Base-by-base conservation (phyloP, 345 rosid genomes). In the Eucalyptus decipiens region DNA sequence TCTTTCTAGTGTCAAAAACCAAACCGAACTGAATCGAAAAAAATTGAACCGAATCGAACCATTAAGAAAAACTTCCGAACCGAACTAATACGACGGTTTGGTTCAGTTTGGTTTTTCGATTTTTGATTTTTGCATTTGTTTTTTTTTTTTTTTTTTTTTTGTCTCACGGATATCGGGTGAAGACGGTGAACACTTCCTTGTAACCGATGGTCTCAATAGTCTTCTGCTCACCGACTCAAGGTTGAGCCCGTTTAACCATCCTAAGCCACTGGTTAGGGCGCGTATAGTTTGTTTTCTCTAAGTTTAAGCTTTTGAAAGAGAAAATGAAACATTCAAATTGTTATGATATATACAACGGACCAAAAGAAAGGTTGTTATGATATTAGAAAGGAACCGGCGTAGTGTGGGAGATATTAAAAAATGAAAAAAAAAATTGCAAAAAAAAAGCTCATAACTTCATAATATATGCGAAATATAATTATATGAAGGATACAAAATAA, bases 141-240 rank as follows among this genome's bases (percentile, higher is more conserved):
- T 49, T 0, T 0, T 48, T 49, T 49, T 49, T 49, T 1, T 0
- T 0, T 0, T 48, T 13, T 0, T 47, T 49, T 49, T 49, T 13
- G 50, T 49, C 21, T 51, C 54, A 51, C 21, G 17, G 54, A 17
- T 51, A 6, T 51, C 8, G 2, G 4, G 8, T 51, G 54, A 17
- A 54, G 58, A 67, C 40, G 10, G 43, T 34, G 80, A 34, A 16
- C 5, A 17, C 81, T 34, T 72, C 43, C 43, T 34, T 42, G 45
- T 34, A 5, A 72, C 81, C 81, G 3, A 37, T 8, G 26, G 11
- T 72, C 11, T 37, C 15, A 18, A 18, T 24, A 34, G 26, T 72
- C 54, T 51, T 9, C 45, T 37, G 12, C 81, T 37, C 3, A 8
- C 45, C 26, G 14, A 72, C 45, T 34, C 45, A 6, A 72, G 81